Evolutionary conservation across 2,329 filamentous ascomycete species (phyloP).

Genomic region (Fusarium austroafricanum): DNA sequence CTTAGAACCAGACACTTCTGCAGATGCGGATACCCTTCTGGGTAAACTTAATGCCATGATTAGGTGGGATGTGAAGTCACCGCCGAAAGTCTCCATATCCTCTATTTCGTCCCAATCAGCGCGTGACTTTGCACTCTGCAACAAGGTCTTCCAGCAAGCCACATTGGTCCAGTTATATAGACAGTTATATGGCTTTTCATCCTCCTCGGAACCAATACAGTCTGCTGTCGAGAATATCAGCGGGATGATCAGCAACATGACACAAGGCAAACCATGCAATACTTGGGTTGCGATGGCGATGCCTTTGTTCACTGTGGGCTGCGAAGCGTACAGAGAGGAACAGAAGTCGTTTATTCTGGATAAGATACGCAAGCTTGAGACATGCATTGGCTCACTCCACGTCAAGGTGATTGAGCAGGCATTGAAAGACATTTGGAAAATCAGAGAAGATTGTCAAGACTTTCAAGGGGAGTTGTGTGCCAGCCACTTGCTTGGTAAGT

Average conservation of each 20-base stretch:
- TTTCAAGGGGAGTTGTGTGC: constrained; percentile 37
- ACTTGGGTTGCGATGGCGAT: constrained; percentile 50
- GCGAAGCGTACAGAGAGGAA: constrained; percentile 39
- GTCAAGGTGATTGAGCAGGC: constrained; percentile 44
- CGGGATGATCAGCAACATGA: constrained; percentile 44
- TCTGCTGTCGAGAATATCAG: constrained; percentile 34
- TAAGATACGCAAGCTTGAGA: constrained; percentile 44
- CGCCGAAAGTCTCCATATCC: constrained; percentile 37
- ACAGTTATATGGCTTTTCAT: constrained; percentile 37
- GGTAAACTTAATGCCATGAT: constrained; percentile 44
- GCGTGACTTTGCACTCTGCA: constrained; percentile 44
- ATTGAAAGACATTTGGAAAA: constrained; percentile 44
- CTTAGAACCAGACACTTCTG: background rate
- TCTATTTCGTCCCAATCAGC: constrained; percentile 40
- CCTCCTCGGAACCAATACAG: constrained; percentile 30
- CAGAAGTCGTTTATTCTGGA: constrained; percentile 42
- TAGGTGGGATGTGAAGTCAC: constrained; percentile 30
- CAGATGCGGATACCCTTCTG: constrained; percentile 38
- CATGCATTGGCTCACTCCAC: constrained; percentile 44
- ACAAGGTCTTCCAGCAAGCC: constrained; percentile 45
- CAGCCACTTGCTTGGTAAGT: constrained; percentile 40
- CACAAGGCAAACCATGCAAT: constrained; percentile 46
- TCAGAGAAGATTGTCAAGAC: constrained; percentile 36
- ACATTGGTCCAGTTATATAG: constrained; percentile 45
- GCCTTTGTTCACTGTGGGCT: constrained; percentile 47